phyloP scores from a whole-genome alignment of 768 basidiomycete genomes.

The Tulasnella calospora region DNA sequence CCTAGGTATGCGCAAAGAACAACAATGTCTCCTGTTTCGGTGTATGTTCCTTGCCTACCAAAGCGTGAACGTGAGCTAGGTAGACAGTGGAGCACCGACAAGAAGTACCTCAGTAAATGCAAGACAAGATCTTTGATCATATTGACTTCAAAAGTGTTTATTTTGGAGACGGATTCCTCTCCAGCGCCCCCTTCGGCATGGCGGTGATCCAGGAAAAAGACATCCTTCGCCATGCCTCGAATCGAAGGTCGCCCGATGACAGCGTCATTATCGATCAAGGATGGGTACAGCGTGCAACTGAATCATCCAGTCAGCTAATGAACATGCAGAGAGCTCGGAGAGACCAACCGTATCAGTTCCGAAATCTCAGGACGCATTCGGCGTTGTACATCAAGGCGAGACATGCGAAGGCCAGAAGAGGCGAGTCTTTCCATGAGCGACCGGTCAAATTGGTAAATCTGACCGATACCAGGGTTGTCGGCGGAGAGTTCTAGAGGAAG shows the following conservation, averaged over 20 bases:
- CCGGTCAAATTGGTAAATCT: constrained; percentile 62
- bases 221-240: constrained; percentile 58
- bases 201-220: constrained; percentile 50
- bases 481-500: background rate
- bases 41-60: constrained; percentile 47
- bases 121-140: constrained; percentile 54
- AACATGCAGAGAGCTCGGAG: background rate
- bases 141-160: constrained; percentile 60
- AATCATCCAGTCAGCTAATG: background rate
- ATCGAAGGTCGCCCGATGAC: constrained; percentile 53
- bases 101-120: constrained; percentile 43
- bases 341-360: constrained; percentile 48
- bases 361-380: constrained; percentile 72
- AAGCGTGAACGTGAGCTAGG: background rate
- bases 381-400: constrained; percentile 63
- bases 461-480: constrained; percentile 51
- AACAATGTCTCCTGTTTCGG: constrained; percentile 50
- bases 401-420: constrained; percentile 54
- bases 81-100: background rate
- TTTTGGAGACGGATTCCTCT: constrained; percentile 62
- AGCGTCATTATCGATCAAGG: constrained; percentile 52
- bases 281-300: constrained; percentile 58
- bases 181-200: constrained; percentile 39
- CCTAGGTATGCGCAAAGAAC: constrained; percentile 54
- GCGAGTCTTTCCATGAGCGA: constrained; percentile 73